Evolutionary conservation across 192 early-diverging fungal genomes (phyloP).

Genomic region (Coemansia sp.): DNA sequence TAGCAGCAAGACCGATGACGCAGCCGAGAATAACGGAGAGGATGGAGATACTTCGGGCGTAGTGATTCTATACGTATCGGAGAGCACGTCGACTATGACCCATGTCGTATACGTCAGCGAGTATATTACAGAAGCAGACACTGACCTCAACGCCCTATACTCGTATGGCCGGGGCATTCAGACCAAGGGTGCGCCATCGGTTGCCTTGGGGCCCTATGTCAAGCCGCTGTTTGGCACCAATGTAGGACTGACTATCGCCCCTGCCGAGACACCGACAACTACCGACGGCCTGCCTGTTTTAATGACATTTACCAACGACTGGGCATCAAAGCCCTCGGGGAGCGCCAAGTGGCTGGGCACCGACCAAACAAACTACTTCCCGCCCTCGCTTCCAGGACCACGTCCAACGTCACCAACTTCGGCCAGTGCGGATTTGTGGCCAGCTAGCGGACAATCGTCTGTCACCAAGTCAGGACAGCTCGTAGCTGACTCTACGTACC

Average conservation of each 20-base stretch:
- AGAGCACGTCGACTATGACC: constrained; percentile 39
- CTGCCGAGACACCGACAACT: constrained; percentile 1
- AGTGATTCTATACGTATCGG: constrained; percentile 44
- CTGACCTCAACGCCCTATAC: constrained; percentile 27
- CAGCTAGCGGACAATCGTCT: constrained; percentile 4
- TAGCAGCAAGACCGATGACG: neutral
- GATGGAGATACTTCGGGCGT: constrained; percentile 12
- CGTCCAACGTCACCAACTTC: constrained; percentile 6
- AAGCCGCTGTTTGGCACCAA: constrained; percentile 45
- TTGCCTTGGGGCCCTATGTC: constrained; percentile 29
- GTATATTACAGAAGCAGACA: constrained; percentile 40
- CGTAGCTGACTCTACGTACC: constrained; percentile 19
- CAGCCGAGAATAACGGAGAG: constrained; percentile 11
- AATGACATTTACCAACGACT: constrained; percentile 35
- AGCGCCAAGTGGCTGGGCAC: constrained; percentile 23
- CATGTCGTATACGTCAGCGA: constrained; percentile 38
- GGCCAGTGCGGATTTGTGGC: constrained; percentile 19
- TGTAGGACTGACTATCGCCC: constrained; percentile 40
- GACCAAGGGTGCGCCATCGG: constrained; percentile 32
- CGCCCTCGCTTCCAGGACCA: constrained; percentile 23
- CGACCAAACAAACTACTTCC: constrained; percentile 24
- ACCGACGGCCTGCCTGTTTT: constrained; percentile 8
- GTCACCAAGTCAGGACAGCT: neutral
- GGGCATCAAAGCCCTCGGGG: neutral
- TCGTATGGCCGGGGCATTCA: constrained; percentile 43